Conservation (phyloP, 129 eudicot genomes). For the Heracleum sosnowskyi region DNA sequence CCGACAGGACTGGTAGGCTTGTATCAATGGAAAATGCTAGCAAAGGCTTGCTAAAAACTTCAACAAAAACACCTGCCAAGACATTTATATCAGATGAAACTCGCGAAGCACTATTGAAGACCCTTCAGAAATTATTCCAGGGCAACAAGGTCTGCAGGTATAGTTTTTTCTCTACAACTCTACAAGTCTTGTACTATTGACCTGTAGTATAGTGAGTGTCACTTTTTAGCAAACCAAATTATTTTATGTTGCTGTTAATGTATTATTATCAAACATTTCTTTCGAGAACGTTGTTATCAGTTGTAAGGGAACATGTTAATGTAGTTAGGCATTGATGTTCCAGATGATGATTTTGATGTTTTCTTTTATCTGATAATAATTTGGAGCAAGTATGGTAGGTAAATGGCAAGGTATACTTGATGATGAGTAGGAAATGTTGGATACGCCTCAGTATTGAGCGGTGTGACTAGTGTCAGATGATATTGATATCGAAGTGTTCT, state of each 20-base stretch:
- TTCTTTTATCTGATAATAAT: not conserved
- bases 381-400: not conserved
- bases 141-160: conserved; percentile 74
- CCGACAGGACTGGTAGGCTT: conserved; percentile 19
- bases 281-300: not conserved
- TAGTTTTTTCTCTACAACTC: not conserved
- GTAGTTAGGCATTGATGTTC: not conserved
- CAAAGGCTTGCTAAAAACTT: conserved; percentile 24
- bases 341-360: not conserved
- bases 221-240: not conserved
- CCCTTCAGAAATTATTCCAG: conserved; percentile 55
- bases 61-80: conserved; percentile 29
- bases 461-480: not conserved
- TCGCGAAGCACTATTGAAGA: conserved; percentile 54
- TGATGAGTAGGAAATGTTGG: not conserved
- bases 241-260: not conserved
- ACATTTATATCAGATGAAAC: conserved; percentile 45
- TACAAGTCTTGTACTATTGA: not conserved
- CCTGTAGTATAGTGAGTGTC: not conserved
- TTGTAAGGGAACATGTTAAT: not conserved
- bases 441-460: not conserved
- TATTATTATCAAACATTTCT: not conserved
- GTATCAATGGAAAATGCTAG: conserved; percentile 19
- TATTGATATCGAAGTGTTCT: not conserved
- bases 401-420: not conserved